A percentile compares a stretch with the other conserved stretches of the same genome.
These are phyloP conservation scores for Ligustrum vulgare DNA, from an alignment of 257 asterid species.

Conservation along the genomic window DNA sequence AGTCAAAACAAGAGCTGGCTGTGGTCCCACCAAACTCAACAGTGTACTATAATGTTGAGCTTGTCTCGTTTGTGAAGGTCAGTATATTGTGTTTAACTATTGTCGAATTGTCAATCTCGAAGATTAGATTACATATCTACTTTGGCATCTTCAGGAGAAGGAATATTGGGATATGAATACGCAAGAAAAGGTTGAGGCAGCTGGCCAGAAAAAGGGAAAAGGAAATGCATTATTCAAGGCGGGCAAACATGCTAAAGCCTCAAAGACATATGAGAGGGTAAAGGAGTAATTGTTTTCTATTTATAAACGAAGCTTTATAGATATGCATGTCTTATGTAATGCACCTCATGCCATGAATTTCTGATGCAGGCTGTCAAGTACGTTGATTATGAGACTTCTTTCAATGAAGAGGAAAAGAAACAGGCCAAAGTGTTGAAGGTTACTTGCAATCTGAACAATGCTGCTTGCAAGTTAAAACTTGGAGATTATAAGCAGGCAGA, in stretches of 20 bases:
- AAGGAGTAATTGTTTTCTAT: background rate
- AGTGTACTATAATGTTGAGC: conserved; percentile 54
- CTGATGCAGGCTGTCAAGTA: conserved; percentile 73
- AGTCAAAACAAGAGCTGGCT: conserved; percentile 51
- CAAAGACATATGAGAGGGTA: conserved; percentile 74
- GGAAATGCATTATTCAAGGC: conserved; percentile 63
- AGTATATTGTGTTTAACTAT: conserved; percentile 7
- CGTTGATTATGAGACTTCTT: conserved; percentile 57
- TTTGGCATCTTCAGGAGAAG: conserved; percentile 44
- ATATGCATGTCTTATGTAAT: background rate
- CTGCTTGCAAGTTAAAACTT: conserved; percentile 62
- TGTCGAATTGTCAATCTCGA: background rate
- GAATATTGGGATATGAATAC: conserved; percentile 79
- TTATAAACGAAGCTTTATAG: background rate
- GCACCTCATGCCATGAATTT: conserved; percentile 4
- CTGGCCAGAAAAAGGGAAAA: conserved; percentile 70
- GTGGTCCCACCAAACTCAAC: conserved; percentile 71
- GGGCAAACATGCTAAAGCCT: conserved; percentile 55
- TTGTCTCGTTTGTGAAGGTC: conserved; percentile 66
- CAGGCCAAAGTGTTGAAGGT: conserved; percentile 52
- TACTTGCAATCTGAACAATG: conserved; percentile 56
- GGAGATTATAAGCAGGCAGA: conserved; percentile 56
- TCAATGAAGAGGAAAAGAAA: conserved; percentile 61
- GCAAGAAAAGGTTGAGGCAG: conserved; percentile 58
- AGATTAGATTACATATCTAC: background rate